Evolutionary conservation across 2,329 filamentous ascomycete genomes (phyloP).

Genomic region (Colletotrichum sansevieriae): DNA sequence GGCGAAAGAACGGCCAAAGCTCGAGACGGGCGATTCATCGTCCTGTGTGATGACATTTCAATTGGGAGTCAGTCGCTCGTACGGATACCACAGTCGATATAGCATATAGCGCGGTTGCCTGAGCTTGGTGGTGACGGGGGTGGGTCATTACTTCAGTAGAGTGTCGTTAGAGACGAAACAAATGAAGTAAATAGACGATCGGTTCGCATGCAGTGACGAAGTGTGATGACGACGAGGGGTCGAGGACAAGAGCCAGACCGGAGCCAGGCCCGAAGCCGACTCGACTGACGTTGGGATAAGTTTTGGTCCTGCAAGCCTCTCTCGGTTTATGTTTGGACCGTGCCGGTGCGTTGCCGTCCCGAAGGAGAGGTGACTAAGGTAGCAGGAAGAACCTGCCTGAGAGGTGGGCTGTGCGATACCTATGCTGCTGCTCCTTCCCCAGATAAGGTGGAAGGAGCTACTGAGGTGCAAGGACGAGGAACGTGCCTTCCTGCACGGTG

Average conservation of each 20-base stretch:
- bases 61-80: constrained; percentile 15
- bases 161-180: constrained; percentile 24
- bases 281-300: constrained; percentile 36
- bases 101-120: constrained; percentile 11
- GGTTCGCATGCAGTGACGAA: constrained; percentile 18
- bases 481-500: too few relatives aligned
- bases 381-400: neutral
- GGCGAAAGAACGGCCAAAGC: constrained; percentile 7
- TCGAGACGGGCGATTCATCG: constrained; percentile 4
- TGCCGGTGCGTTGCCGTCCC: constrained; percentile 21
- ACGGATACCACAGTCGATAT: neutral
- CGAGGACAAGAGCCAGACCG: constrained; percentile 8
- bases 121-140: constrained; percentile 4
- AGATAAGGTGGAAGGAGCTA: too few relatives aligned
- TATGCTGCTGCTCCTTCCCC: neutral
- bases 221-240: constrained; percentile 11
- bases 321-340: constrained; percentile 26
- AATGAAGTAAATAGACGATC: constrained; percentile 17
- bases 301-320: constrained; percentile 16
- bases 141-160: neutral
- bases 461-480: neutral
- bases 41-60: constrained; percentile 7
- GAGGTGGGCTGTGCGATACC: neutral
- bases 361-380: neutral
- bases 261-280: constrained; percentile 28